These are phyloP conservation scores for Withania somnifera DNA, from an alignment of 305 asterid genomes.

Conservation along the genomic window DNA sequence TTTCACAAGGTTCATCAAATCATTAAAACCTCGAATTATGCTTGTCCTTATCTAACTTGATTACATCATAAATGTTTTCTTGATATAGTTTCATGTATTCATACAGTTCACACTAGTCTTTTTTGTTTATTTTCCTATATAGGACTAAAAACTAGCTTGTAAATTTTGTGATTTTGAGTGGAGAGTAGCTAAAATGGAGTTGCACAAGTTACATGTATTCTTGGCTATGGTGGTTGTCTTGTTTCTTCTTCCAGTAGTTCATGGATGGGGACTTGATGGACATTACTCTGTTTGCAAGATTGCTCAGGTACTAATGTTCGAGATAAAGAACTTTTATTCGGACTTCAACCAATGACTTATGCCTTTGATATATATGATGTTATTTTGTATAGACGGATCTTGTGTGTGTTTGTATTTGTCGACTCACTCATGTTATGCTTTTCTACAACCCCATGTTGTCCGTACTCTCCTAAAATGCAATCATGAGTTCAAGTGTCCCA, in stretches of 20 bases:
- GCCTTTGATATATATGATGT: not conserved
- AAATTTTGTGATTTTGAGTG: not conserved
- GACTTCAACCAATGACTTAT: not conserved
- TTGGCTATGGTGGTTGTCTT: constrained; percentile 13
- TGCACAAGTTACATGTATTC: constrained; percentile 1
- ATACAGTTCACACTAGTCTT: not conserved
- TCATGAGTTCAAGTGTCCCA: no score
- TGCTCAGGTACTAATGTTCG: constrained; percentile 48
- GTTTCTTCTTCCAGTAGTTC: constrained; percentile 28
- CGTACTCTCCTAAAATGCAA: not conserved
- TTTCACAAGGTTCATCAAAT: no score
- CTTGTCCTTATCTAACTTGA: no score
- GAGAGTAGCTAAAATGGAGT: constrained; percentile 17
- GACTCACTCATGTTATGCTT: not conserved
- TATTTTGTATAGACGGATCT: not conserved
- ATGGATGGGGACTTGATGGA: constrained; percentile 75
- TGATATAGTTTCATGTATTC: no score
- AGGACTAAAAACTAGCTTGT: not conserved
- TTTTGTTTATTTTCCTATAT: not conserved
- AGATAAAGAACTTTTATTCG: not conserved
- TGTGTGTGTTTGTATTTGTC: not conserved
- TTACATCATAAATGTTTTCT: no score
- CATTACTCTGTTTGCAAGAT: constrained; percentile 59
- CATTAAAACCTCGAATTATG: no score
- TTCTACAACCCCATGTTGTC: not conserved